phyloP scores from a whole-genome alignment of 768 basidiomycete species.

The Steccherinum ochraceum region DNA sequence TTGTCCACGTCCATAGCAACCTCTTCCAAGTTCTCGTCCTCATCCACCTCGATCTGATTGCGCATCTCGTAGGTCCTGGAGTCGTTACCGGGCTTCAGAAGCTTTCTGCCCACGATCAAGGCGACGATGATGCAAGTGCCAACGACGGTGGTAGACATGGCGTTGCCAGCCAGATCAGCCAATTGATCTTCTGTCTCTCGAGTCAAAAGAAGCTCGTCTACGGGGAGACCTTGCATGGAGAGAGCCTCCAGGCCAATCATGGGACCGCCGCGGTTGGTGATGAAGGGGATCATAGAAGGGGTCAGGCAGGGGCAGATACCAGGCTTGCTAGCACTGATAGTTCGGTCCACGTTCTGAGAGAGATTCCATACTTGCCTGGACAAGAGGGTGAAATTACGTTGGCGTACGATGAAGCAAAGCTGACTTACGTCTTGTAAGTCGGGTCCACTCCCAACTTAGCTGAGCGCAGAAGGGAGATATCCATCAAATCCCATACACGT shows the following conservation, averaged over 20 bases:
- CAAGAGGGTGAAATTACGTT: not conserved
- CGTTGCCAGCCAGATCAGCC: constrained; percentile 92
- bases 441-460: constrained; percentile 79
- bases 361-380: constrained; percentile 88
- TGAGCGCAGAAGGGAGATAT: constrained; percentile 80
- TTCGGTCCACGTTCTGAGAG: constrained; percentile 93
- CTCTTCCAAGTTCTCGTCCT: constrained; percentile 42
- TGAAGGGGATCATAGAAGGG: constrained; percentile 94
- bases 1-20: constrained; percentile 30
- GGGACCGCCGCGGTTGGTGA: constrained; percentile 92
- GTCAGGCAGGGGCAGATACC: constrained; percentile 93
- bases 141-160: constrained; percentile 97
- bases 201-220: constrained; percentile 86
- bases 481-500: constrained; percentile 93
- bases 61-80: constrained; percentile 52
- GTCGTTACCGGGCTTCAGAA: constrained; percentile 65
- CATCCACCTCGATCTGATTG: constrained; percentile 32
- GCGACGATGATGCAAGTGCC: constrained; percentile 85
- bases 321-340: constrained; percentile 69
- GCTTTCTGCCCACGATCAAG: constrained; percentile 56
- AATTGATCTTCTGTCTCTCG: constrained; percentile 92
- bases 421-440: constrained; percentile 81
- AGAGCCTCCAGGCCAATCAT: constrained; percentile 92
- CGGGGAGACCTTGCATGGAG: constrained; percentile 90
- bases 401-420: not conserved